Percentiles rank a stretch among this genome's conserved stretches.
Conservation (phyloP, 1,139 yeast genomes). For the Meyerozyma guilliermondii region DNA sequence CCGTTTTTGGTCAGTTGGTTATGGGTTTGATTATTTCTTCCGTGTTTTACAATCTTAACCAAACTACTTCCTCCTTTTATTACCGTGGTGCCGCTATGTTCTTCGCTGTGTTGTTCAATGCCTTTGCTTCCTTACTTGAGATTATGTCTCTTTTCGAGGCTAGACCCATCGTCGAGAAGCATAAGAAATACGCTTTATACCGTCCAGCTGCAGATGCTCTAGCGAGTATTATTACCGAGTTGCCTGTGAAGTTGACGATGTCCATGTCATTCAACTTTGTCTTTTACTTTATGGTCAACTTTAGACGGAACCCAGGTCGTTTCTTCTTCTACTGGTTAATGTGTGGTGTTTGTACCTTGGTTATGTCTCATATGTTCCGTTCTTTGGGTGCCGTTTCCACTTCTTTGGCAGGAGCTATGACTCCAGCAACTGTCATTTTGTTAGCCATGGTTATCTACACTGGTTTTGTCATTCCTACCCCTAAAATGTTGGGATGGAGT, state of each 20-base stretch:
- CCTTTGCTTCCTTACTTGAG: constrained; percentile 70
- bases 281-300: constrained; percentile 62
- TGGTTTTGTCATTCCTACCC: constrained; percentile 71
- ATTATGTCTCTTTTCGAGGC: constrained; percentile 65
- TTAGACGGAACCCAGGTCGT: constrained; percentile 60
- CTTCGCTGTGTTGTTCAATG: constrained; percentile 73
- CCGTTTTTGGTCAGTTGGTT: constrained; percentile 58
- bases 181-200: constrained; percentile 66
- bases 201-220: constrained; percentile 77
- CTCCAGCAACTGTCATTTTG: constrained; percentile 63
- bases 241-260: constrained; percentile 57
- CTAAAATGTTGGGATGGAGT: constrained; percentile 71
- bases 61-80: constrained; percentile 46
- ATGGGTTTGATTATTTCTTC: constrained; percentile 74
- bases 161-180: constrained; percentile 79
- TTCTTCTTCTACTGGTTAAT: constrained; percentile 65
- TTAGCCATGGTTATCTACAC: constrained; percentile 62
- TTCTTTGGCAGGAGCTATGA: constrained; percentile 63
- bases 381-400: constrained; percentile 62
- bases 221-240: constrained; percentile 62
- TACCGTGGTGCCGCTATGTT: constrained; percentile 69
- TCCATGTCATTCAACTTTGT: constrained; percentile 56
- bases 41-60: constrained; percentile 59
- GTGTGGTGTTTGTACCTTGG: constrained; percentile 48
- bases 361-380: constrained; percentile 71